A percentile compares a stretch with the other conserved stretches of the same genome.
These are phyloP conservation scores for Babesia bigemina DNA, from an alignment of 169 alveolate genomes.

Conservation along the genomic window DNA sequence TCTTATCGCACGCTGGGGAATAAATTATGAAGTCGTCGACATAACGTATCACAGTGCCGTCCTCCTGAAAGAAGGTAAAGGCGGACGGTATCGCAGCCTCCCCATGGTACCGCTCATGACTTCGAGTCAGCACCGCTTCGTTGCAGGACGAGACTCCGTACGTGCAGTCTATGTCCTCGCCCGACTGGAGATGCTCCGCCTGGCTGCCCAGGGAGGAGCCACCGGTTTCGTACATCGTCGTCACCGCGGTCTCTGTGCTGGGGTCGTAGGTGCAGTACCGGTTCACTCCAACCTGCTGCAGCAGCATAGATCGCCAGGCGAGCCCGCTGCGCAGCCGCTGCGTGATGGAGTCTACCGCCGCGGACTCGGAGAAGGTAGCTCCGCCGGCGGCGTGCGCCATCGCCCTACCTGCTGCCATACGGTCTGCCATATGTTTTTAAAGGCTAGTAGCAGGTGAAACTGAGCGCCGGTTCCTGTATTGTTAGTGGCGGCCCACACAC, in stretches of 20 bases:
- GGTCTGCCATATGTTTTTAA: conserved; percentile 4
- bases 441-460: neutral
- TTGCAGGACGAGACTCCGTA: conserved; percentile 33
- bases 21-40: conserved; percentile 42
- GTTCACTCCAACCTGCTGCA: conserved; percentile 8
- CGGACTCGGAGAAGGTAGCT: neutral
- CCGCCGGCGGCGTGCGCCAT: neutral
- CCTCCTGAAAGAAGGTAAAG: conserved; percentile 55
- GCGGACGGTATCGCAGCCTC: conserved; percentile 50
- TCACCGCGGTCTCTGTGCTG: conserved; percentile 2
- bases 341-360: neutral
- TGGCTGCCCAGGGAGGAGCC: conserved; percentile 7
- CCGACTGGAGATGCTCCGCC: neutral
- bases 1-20: conserved; percentile 42
- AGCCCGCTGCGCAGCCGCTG: conserved; percentile 1
- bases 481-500: conserved; percentile 8
- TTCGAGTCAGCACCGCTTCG: conserved; percentile 26
- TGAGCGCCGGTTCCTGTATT: neutral
- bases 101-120: conserved; percentile 36
- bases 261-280: conserved; percentile 25
- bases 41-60: conserved; percentile 57
- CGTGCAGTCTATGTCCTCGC: conserved; percentile 20
- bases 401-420: neutral
- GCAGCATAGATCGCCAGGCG: neutral
- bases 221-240: conserved; percentile 39